Evolutionary conservation across 208 protist genomes (phyloP), one percentile per base, ranked within the genome.

Genomic region (Crithidia brevicula): DNA sequence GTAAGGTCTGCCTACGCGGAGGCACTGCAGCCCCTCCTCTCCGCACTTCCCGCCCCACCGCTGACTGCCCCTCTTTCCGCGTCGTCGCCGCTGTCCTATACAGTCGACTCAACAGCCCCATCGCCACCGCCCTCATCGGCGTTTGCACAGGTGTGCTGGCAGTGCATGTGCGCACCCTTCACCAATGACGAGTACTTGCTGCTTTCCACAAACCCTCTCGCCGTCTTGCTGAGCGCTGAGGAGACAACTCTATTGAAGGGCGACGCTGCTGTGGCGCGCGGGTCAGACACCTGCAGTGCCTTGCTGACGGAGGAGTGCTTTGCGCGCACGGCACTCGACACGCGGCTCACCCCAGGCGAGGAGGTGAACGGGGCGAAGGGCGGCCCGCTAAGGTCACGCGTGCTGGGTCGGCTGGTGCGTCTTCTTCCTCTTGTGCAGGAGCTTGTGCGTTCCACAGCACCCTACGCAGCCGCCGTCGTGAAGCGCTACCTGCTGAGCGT

Each of bases 401-500:
- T 77, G 49, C 69, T 81, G 9, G 70, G 75, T 4, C 67, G 77
- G 9, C 62, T 83, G 27, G 64, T 74, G 49, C 78, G 80, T n/a
- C 53, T 85, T 27, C 43, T 82, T 20, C 80, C 80, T 16, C 49
- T 50, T 11, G 27, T 63, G 31, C 65, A 68, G 9, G 18, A 49
- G 30, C 16, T 63, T 3, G 57, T 56, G 25, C 25, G 66, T 8
- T 25, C 70, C 6, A 33, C 34, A 20, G 22, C 46, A 6, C 30
- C 25, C 27, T 20, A 45, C n/a, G 30, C 51, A 18, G 42, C 66
- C 22, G 58, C 38, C 13, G 64, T 62, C 13, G 42, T 72, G 28
- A 77, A 79, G 75, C 13, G 38, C 31, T 89, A 82, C 71, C 67
- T 89, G 63, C 34, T 70, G 22, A 65, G 51, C 34, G 58, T 89